Evolutionary conservation across 2,329 filamentous ascomycete species (phyloP), one percentile per base, ranked within the genome.

Genomic region (Alternaria brassicicola): DNA sequence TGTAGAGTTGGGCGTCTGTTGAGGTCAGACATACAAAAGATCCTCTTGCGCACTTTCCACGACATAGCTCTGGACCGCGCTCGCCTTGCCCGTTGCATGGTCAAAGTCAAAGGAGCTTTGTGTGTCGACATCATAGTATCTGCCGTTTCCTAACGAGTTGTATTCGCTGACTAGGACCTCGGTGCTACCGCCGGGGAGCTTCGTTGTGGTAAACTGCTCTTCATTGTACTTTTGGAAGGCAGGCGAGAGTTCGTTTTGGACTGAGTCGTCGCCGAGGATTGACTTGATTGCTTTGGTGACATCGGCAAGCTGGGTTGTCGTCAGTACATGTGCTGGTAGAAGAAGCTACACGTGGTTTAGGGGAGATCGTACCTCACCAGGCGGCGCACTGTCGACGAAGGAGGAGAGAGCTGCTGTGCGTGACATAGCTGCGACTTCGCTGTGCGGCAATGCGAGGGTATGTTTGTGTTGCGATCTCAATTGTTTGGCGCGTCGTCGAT

Each of bases 141-240:
- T 85, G 47, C 88, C 90, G 67, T 87, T 86, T 26, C 89, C 92
- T 36, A 97, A 82, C 48, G 88, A 87, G 80, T 94, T 98, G 82
- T 96, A 89, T 55, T 88, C 84, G 83, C 92, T 97, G 75, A 99
- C 85, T 66, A 98, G 85, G 63, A 88, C 86, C 80, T 89, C 80
- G 77, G 92, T 88, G 78, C 88, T 94, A 75, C 90, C 87, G 28
- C 93, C 93, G 0, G 94, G 94, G 55, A 99, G 86, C 84, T 96
- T 97, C 62, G 92, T 89, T 15, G 93, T 93, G 47, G 88, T 81
- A 78, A 97, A 90, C 79, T 99, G 95, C 78, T 93, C 90, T 80
- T 99, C 94, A 72, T 98, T 97, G 85, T 99, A 98, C 79, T 90
- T 92, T 79, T 93, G 84, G 77, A 97, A 96, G 0, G 95, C 93